Percentiles rank a stretch among this genome's conserved stretches.
These are phyloP conservation scores for Alternaria alternata DNA, from an alignment of 2,329 filamentous ascomycete genomes.

Conservation along the genomic window DNA sequence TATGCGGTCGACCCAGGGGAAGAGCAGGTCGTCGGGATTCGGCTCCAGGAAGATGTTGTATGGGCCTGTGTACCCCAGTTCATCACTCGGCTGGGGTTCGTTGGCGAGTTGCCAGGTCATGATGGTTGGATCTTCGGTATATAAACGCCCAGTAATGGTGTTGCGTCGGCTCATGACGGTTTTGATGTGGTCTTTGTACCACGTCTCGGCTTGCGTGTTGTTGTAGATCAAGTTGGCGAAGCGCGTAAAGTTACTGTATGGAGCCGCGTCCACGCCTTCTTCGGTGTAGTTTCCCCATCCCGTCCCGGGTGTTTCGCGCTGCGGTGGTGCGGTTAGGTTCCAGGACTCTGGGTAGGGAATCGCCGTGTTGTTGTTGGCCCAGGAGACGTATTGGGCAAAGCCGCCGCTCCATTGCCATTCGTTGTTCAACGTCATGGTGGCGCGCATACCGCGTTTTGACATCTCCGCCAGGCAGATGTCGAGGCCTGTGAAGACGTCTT, in stretches of 20 bases:
- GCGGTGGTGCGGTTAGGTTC: slow-evolving; percentile 50
- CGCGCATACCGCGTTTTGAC: slow-evolving; percentile 51
- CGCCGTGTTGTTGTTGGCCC: slow-evolving; percentile 46
- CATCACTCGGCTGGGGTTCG: slow-evolving; percentile 47
- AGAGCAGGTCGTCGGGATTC: slow-evolving; percentile 44
- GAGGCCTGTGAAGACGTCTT: slow-evolving; percentile 48
- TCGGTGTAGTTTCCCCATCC: slow-evolving; percentile 53
- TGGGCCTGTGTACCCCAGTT: slow-evolving; percentile 36
- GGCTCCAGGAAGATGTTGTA: slow-evolving; percentile 38
- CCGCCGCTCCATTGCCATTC: slow-evolving; percentile 54
- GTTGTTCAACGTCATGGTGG: slow-evolving; percentile 52
- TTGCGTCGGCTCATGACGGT: slow-evolving; percentile 49
- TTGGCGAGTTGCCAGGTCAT: slow-evolving; percentile 55
- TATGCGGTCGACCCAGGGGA: slow-evolving; percentile 50
- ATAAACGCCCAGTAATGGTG: slow-evolving; percentile 47
- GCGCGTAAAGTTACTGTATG: slow-evolving; percentile 39
- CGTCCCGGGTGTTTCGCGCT: slow-evolving; percentile 43
- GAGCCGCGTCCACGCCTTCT: slow-evolving; percentile 44
- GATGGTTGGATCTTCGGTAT: slow-evolving; percentile 50
- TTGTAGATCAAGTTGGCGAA: slow-evolving; percentile 50
- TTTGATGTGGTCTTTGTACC: slow-evolving; percentile 51
- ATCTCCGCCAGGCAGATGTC: slow-evolving; percentile 53
- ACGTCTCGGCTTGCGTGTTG: slow-evolving; percentile 43
- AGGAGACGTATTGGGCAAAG: slow-evolving; percentile 51
- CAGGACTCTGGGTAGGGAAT: slow-evolving; percentile 51